These are phyloP conservation scores for Penstemon eatonii DNA, from an alignment of 257 asterid species.

Conservation along the genomic window DNA sequence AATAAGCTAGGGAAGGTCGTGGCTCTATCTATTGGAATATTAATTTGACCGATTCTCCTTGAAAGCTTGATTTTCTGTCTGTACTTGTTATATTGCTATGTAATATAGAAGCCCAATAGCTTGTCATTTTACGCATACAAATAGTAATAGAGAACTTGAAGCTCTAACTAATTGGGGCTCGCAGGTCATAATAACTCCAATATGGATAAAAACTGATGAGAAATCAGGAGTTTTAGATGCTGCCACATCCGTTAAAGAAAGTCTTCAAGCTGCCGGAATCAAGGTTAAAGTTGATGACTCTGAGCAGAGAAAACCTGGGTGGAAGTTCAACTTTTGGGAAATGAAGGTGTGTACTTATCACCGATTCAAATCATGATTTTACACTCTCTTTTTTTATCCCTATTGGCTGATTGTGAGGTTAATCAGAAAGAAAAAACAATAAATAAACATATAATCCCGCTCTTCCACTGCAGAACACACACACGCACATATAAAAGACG, in stretches of 20 bases:
- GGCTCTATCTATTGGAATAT: conserved; percentile 5
- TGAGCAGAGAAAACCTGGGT: conserved; percentile 98
- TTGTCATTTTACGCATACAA: background rate
- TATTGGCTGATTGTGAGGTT: background rate
- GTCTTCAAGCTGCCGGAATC: conserved; percentile 73
- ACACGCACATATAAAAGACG: too few species aligned
- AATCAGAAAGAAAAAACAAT: too few species aligned
- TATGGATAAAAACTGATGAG: conserved; percentile 86
- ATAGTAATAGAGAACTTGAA: conserved; percentile 17
- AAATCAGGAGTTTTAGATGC: conserved; percentile 68
- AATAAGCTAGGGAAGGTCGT: background rate
- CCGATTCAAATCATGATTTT: conserved; percentile 1
- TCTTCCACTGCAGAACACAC: too few species aligned
- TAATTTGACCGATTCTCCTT: conserved; percentile 6
- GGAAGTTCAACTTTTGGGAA: conserved; percentile 98
- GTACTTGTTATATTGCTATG: conserved; percentile 1
- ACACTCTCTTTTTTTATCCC: background rate
- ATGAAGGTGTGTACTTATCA: conserved; percentile 70
- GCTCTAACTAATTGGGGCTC: conserved; percentile 28
- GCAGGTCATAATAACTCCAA: conserved; percentile 89
- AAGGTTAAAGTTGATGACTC: conserved; percentile 83
- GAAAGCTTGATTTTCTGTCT: conserved; percentile 17
- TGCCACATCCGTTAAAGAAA: conserved; percentile 66
- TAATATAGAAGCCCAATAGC: conserved; percentile 5
- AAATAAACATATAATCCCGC: too few species aligned